Conservation (phyloP, 1,284 basidiomycete genomes). For the Thecaphora thlaspeos region DNA sequence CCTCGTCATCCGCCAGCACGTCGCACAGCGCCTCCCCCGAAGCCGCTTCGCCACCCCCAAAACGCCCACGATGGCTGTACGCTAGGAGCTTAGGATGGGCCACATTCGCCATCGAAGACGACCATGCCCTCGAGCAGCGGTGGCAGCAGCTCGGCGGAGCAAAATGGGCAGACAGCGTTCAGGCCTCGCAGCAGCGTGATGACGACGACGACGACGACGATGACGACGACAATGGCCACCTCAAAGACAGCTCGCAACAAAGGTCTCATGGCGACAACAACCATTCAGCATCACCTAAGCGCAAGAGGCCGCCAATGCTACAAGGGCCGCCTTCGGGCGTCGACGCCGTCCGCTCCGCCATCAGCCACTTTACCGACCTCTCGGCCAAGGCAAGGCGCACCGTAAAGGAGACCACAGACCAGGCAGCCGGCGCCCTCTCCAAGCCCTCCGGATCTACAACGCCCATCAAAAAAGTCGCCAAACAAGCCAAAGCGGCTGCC, state of each 20-base stretch:
- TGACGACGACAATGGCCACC: too few relatives aligned
- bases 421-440: background rate
- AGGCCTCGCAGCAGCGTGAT: background rate
- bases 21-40: background rate
- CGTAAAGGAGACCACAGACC: background rate
- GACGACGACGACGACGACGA: constrained; percentile 3
- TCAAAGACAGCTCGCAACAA: too few relatives aligned
- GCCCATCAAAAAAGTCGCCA: background rate
- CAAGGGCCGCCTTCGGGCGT: constrained; percentile 33
- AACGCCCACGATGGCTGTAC: constrained; percentile 50
- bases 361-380: constrained; percentile 9
- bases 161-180: constrained; percentile 3
- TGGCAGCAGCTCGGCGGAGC: constrained; percentile 35
- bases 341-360: constrained; percentile 22
- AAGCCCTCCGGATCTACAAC: background rate
- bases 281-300: background rate
- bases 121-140: constrained; percentile 38
- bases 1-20: background rate
- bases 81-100: constrained; percentile 47
- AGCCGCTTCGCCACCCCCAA: constrained; percentile 6
- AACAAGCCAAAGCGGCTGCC: background rate
- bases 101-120: constrained; percentile 41
- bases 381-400: constrained; percentile 3
- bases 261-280: background rate
- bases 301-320: background rate